Percentiles rank a stretch among this genome's conserved stretches.
These are phyloP conservation scores for Trametes maxima DNA, from an alignment of 768 basidiomycete species.

Conservation along the genomic window DNA sequence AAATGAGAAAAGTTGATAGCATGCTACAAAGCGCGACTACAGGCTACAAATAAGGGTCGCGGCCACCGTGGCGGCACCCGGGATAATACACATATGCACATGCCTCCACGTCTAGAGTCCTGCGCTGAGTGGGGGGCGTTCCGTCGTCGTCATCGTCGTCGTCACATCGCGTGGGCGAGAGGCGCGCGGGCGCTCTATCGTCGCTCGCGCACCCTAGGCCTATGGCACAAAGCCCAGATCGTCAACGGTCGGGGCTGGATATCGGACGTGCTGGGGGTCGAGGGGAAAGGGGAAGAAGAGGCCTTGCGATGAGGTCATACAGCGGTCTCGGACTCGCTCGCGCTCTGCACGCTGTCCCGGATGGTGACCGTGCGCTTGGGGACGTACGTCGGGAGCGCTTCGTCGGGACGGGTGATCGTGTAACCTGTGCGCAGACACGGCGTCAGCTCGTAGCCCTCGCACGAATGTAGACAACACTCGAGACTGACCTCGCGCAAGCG, in stretches of 20 bases:
- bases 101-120: conserved; percentile 7
- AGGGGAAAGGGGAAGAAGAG: not conserved
- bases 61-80: not conserved
- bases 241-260: no score
- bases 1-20: not conserved
- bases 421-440: conserved; percentile 42
- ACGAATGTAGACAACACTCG: conserved; percentile 2
- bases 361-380: conserved; percentile 29
- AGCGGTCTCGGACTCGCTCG: conserved; percentile 17
- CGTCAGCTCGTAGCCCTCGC: not conserved
- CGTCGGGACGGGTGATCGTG: conserved; percentile 55
- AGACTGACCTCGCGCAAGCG: conserved; percentile 60
- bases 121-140: not conserved
- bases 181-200: not conserved
- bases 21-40: conserved; percentile 19
- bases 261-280: not conserved
- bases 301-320: not conserved
- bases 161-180: not conserved
- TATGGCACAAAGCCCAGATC: not conserved
- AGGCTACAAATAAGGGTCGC: conserved; percentile 16
- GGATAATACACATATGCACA: conserved; percentile 12
- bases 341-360: conserved; percentile 28
- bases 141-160: conserved; percentile 1
- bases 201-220: not conserved
- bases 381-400: conserved; percentile 55